Evolutionary conservation across 768 basidiomycete genomes (phyloP), one percentile per base, ranked within the genome.

Genomic region (Lanmaoa pseudosensibilis): DNA sequence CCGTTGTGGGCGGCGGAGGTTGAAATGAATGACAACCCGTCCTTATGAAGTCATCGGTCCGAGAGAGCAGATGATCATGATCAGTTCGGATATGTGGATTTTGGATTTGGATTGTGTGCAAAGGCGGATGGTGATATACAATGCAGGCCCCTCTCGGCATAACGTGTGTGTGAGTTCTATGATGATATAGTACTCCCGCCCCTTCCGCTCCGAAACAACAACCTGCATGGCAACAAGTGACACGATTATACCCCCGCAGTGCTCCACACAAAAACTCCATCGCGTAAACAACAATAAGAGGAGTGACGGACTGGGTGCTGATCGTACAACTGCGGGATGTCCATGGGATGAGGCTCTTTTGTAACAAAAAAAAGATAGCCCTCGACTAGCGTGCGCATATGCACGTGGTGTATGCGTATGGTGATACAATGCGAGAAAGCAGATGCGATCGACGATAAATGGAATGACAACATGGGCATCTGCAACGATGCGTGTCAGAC

Each of bases 361-460:
- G 52, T 39, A 50, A 52, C 38, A 47, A 19, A 0, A 36, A 21
- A 12, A 27, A 27, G n/a, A n/a, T n/a, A n/a, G 15, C n/a, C 55
- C 53, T 58, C 46, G 59, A 71, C 60, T 69, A 73, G 46, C 44
- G 71, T 71, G 70, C 70, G 55, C 62, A 64, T 71, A 72, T 70
- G 72, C 72, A 73, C 70, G 66, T 51, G 65, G 57, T 60, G 55
- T 71, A 73, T 51, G 61, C 36, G 66, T 71, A 71, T 72, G 69
- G 57, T 73, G 65, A 64, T 73, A 72, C 72, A 72, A 30, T 70
- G 63, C 53, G 50, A 50, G 46, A 60, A 54, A 62, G 60, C 61
- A 63, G 61, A 64, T 68, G 72, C 63, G 68, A 68, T 69, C 69
- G 65, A 71, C 60, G 62, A 46, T 65, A 58, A 56, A 59, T 64